A percentile compares a stretch with the other conserved stretches of the same genome.
phyloP scores from a whole-genome alignment of 495 filamentous ascomycete species.

The Annulohypoxylon bovei region DNA sequence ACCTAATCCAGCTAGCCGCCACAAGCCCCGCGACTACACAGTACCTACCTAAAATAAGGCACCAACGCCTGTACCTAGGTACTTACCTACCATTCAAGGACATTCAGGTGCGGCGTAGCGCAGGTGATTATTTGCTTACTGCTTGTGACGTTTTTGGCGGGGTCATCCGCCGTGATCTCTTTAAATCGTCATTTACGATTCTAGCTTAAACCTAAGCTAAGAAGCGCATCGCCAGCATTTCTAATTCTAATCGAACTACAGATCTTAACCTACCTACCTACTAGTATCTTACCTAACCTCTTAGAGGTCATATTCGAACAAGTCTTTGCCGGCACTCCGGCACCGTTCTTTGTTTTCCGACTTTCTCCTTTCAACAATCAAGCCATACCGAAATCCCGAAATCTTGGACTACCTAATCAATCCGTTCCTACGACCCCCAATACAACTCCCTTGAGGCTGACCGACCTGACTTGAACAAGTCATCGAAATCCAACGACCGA shows the following conservation, averaged over 20 bases:
- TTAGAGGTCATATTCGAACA: background rate
- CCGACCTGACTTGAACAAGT: background rate
- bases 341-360: slow-evolving; percentile 19
- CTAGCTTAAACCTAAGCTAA: slow-evolving; percentile 28
- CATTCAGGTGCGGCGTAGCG: background rate
- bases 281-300: slow-evolving; percentile 8
- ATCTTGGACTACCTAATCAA: background rate
- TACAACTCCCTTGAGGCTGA: slow-evolving; percentile 14
- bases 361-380: background rate
- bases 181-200: slow-evolving; percentile 31
- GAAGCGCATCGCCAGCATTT: slow-evolving; percentile 16
- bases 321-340: slow-evolving; percentile 25
- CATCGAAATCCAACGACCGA: background rate
- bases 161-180: slow-evolving; percentile 40
- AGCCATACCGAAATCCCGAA: background rate
- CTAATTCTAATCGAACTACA: slow-evolving; percentile 8
- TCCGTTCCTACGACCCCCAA: slow-evolving; percentile 9
- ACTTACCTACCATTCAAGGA: background rate
- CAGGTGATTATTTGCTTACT: slow-evolving; percentile 27
- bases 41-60: slow-evolving; percentile 42
- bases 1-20: slow-evolving; percentile 12
- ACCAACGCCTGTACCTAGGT: slow-evolving; percentile 29
- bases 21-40: slow-evolving; percentile 35
- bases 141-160: slow-evolving; percentile 43
- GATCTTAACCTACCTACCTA: background rate